These are phyloP conservation scores for Laburnicola sp. DNA, from an alignment of 2,329 filamentous ascomycete species.

Conservation along the genomic window DNA sequence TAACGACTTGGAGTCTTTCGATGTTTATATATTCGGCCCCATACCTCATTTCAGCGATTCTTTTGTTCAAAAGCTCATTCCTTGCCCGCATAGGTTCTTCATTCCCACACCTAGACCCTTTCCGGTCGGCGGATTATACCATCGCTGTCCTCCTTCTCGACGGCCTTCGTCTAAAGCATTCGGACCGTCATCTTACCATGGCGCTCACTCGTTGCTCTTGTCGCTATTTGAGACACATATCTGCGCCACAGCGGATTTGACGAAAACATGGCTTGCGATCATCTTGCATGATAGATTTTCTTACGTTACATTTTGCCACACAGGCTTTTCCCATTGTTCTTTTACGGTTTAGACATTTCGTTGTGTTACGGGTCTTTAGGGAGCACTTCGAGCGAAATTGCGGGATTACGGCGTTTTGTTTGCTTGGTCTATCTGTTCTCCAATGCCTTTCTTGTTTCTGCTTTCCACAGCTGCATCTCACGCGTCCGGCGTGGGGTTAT, in stretches of 20 bases:
- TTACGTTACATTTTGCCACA: conserved; percentile 23
- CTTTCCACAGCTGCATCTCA: conserved; percentile 19
- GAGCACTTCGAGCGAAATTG: conserved; percentile 41
- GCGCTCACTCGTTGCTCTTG: conserved; percentile 31
- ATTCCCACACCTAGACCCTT: conserved; percentile 16
- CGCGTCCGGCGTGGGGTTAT: conserved; percentile 18
- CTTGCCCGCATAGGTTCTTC: conserved; percentile 20
- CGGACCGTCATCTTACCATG: conserved; percentile 19
- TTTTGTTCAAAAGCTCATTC: conserved; percentile 41
- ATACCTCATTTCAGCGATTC: conserved; percentile 31
- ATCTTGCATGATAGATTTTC: conserved; percentile 48
- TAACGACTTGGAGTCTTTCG: conserved; percentile 26
- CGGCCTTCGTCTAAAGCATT: conserved; percentile 17
- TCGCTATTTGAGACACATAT: conserved; percentile 43
- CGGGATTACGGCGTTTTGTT: conserved; percentile 37
- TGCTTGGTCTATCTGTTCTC: conserved; percentile 20
- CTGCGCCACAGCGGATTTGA: conserved; percentile 41
- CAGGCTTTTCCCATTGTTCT: conserved; percentile 29
- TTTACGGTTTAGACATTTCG: conserved; percentile 38
- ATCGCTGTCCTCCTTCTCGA: conserved; percentile 20
- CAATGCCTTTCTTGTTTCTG: conserved; percentile 26
- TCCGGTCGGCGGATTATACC: conserved; percentile 23
- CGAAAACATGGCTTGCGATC: conserved; percentile 42
- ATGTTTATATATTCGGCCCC: conserved; percentile 23
- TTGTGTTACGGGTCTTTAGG: conserved; percentile 29